Evolutionary conservation across 1,139 yeast genomes (phyloP).

Genomic region (Yamadazyma pseudoaaseri): DNA sequence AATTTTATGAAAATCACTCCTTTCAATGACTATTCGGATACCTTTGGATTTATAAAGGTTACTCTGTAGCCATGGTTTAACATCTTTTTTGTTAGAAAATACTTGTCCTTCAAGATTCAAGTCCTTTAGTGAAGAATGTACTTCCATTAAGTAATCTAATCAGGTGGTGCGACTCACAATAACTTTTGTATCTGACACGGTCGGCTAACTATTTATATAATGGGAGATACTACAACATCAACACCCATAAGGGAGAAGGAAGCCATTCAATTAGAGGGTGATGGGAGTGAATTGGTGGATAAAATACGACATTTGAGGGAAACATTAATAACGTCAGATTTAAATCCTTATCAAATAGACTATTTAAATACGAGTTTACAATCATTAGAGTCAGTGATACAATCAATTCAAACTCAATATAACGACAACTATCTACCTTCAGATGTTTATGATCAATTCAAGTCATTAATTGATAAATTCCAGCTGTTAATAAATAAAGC

Average conservation of each 20-base stretch:
- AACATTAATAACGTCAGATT: not conserved
- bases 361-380: slow-evolving; percentile 10
- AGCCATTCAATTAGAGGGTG: not conserved
- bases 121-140: slow-evolving; percentile 8
- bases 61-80: slow-evolving; percentile 69
- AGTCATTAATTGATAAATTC: slow-evolving; percentile 2
- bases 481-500: slow-evolving; percentile 1
- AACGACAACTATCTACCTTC: not conserved
- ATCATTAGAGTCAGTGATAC: slow-evolving; percentile 7
- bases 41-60: slow-evolving; percentile 47
- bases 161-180: too few species aligned
- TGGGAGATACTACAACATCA: too few species aligned
- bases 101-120: slow-evolving; percentile 8
- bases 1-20: slow-evolving; percentile 60
- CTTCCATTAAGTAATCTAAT: slow-evolving; percentile 2
- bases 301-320: not conserved
- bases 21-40: slow-evolving; percentile 62
- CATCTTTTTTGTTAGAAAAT: slow-evolving; percentile 30
- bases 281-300: not conserved
- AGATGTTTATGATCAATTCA: not conserved
- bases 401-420: slow-evolving; percentile 4
- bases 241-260: too few species aligned
- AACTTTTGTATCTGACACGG: too few species aligned
- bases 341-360: slow-evolving; percentile 12
- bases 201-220: too few species aligned